phyloP scores from a whole-genome alignment of 2,329 filamentous ascomycete genomes.

The Sporothrix phasma region DNA sequence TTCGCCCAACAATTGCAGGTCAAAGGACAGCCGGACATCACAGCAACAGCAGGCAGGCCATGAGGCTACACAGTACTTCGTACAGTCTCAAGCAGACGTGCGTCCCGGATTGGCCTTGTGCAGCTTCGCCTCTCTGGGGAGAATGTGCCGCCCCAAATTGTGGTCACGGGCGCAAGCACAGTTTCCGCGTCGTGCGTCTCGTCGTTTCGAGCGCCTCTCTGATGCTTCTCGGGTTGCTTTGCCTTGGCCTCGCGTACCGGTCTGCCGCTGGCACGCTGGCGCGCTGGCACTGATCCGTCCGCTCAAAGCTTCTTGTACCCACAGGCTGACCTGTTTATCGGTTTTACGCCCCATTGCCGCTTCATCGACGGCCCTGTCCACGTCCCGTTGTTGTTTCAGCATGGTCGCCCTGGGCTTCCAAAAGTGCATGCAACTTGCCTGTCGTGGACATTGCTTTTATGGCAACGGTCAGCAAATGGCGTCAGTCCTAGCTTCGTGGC shows the following conservation, averaged over 20 bases:
- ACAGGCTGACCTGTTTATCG: background rate
- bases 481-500: background rate
- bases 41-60: background rate
- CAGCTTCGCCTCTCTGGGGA: constrained; percentile 17
- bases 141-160: background rate
- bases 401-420: background rate
- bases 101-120: constrained; percentile 16
- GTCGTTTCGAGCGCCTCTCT: background rate
- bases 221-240: background rate
- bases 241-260: background rate
- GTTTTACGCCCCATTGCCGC: background rate
- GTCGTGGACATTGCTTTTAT: background rate
- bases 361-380: background rate
- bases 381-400: background rate
- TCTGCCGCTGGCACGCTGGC: background rate
- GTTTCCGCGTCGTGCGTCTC: background rate
- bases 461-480: background rate
- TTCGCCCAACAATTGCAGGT: background rate
- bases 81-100: background rate
- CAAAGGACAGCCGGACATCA: background rate
- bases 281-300: background rate
- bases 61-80: background rate
- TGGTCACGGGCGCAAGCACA: background rate
- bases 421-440: background rate
- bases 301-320: background rate